Percentiles rank a stretch among this genome's conserved stretches.
These are phyloP conservation scores for Raphanus hybrid DNA, from an alignment of 441 rosid species.

Conservation along the genomic window DNA sequence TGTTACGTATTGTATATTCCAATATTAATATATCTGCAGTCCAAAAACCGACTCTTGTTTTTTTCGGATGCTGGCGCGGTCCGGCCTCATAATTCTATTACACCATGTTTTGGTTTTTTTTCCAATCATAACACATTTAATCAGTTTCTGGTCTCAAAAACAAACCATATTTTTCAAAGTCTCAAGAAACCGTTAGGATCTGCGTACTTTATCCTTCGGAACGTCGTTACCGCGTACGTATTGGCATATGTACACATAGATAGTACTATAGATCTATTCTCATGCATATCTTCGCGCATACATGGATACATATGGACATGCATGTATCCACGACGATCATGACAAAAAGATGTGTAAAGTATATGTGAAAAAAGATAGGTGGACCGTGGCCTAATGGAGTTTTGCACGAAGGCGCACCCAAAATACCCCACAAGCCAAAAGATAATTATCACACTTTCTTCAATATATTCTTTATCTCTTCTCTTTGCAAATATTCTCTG, in stretches of 20 bases:
- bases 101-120: slow-evolving; percentile 3
- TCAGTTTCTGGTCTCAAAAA: slow-evolving; percentile 4
- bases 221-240: not conserved
- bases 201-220: not conserved
- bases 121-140: not conserved
- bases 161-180: not conserved
- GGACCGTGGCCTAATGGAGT: slow-evolving; percentile 31
- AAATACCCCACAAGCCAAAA: slow-evolving; percentile 46
- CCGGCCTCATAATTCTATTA: not conserved
- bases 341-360: slow-evolving; percentile 21
- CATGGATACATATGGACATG: slow-evolving; percentile 25
- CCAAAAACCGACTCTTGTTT: not conserved
- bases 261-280: not conserved
- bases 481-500: not conserved
- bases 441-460: slow-evolving; percentile 38
- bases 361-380: slow-evolving; percentile 21
- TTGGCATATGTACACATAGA: not conserved
- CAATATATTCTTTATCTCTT: slow-evolving; percentile 15
- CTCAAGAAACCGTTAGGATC: not conserved
- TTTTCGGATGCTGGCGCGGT: not conserved
- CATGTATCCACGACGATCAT: slow-evolving; percentile 24
- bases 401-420: slow-evolving; percentile 48
- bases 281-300: slow-evolving; percentile 16
- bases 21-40: not conserved
- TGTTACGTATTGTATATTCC: not conserved